phyloP scores from a whole-genome alignment of 2,329 filamentous ascomycete genomes.

The Ophiocordyceps camponoti-leonardi region DNA sequence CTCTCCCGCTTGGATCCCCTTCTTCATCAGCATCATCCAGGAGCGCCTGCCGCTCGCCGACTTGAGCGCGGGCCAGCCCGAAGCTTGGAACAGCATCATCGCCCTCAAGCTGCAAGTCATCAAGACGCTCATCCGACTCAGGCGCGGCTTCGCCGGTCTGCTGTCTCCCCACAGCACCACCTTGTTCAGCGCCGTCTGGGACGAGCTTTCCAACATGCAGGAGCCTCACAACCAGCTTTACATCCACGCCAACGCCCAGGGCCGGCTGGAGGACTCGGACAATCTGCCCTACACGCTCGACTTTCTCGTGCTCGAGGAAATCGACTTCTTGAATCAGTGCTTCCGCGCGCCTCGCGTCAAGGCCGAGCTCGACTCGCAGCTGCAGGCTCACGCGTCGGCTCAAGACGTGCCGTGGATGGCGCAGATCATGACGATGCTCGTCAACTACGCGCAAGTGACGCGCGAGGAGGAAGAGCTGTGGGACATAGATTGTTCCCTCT shows the following conservation, averaged over 20 bases:
- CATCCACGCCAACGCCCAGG: conserved; percentile 70
- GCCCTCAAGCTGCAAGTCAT: conserved; percentile 87
- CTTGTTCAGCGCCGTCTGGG: conserved; percentile 79
- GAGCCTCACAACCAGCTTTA: conserved; percentile 66
- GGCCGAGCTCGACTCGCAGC: conserved; percentile 69
- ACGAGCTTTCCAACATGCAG: conserved; percentile 62
- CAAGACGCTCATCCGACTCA: conserved; percentile 82
- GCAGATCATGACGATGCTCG: conserved; percentile 72
- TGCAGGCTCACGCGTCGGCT: conserved; percentile 41
- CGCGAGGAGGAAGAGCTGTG: conserved; percentile 87
- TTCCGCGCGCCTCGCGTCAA: conserved; percentile 77
- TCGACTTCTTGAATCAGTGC: conserved; percentile 88
- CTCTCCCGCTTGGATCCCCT: conserved; percentile 59
- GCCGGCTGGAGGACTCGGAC: conserved; percentile 77
- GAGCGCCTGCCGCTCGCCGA: conserved; percentile 50
- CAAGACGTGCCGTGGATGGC: conserved; percentile 63
- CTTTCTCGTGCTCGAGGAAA: conserved; percentile 80
- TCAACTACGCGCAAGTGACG: conserved; percentile 77
- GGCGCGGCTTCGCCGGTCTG: conserved; percentile 64
- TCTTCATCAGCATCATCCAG: conserved; percentile 70
- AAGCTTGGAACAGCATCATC: conserved; percentile 64
- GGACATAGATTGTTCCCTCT: conserved; percentile 93
- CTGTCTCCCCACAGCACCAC: conserved; percentile 67
- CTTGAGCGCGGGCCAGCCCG: conserved; percentile 31
- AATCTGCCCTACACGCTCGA: conserved; percentile 88